Conservation (phyloP, 106 monocot species). For the Phalaenopsis equestris region DNA sequence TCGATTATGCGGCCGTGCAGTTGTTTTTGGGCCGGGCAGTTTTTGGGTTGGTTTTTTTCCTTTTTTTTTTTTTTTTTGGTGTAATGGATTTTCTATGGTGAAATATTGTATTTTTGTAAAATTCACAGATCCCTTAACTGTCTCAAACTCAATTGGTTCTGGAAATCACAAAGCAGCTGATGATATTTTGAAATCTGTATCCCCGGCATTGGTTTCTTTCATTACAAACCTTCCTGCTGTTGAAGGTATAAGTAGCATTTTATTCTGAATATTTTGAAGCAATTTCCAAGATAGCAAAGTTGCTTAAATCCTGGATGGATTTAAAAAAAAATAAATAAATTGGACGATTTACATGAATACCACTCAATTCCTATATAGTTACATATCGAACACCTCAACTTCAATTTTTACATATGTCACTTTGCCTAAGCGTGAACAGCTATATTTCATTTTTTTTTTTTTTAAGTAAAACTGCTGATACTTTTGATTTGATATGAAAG, state of each 20-base stretch:
- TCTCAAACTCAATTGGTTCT: constrained; percentile 20
- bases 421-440: too few relatives aligned
- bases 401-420: too few relatives aligned
- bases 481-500: too few relatives aligned
- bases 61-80: too few relatives aligned
- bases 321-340: not conserved
- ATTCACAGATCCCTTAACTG: constrained; percentile 32
- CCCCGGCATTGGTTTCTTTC: constrained; percentile 57
- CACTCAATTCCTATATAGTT: too few relatives aligned
- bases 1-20: not conserved
- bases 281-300: not conserved
- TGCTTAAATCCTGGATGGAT: constrained; percentile 1
- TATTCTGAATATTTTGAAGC: not conserved
- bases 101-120: not conserved
- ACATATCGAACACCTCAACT: too few relatives aligned
- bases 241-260: constrained; percentile 44
- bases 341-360: too few relatives aligned
- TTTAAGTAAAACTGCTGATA: too few relatives aligned
- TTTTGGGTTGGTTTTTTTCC: too few relatives aligned
- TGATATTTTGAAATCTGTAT: constrained; percentile 65
- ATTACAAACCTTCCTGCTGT: constrained; percentile 61
- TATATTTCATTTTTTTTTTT: too few relatives aligned
- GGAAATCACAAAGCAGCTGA: constrained; percentile 37
- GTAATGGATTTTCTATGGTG: not conserved
- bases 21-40: too few relatives aligned